A percentile compares a stretch with the other conserved stretches of the same genome.
Evolutionary conservation across 2,329 filamentous ascomycete species (phyloP).

Genomic region (Metarhizium anisopliae): DNA sequence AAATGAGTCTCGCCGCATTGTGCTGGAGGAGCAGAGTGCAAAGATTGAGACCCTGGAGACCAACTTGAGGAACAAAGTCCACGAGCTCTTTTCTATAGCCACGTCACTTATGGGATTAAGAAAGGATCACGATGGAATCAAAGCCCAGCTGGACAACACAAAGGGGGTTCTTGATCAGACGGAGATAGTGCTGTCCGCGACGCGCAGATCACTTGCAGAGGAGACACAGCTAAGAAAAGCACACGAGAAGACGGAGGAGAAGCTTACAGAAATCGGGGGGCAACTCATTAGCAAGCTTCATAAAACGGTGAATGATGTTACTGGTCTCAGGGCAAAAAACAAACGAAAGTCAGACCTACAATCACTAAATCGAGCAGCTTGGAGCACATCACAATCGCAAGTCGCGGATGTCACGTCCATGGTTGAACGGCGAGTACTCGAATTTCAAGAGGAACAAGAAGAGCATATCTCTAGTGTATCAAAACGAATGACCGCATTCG

Average conservation of each 20-base stretch:
- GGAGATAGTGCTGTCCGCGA: conserved; percentile 71
- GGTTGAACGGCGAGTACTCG: conserved; percentile 66
- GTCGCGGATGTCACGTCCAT: conserved; percentile 68
- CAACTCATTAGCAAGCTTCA: conserved; percentile 71
- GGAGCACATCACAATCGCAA: conserved; percentile 66
- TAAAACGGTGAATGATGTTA: conserved; percentile 70
- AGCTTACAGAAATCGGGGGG: conserved; percentile 63
- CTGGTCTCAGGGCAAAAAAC: conserved; percentile 77
- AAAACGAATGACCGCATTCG: conserved; percentile 65
- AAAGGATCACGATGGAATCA: conserved; percentile 78
- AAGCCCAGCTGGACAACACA: conserved; percentile 64
- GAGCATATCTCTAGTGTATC: conserved; percentile 60
- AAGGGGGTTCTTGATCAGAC: conserved; percentile 79
- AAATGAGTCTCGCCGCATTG: conserved; percentile 83
- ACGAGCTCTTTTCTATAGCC: conserved; percentile 81
- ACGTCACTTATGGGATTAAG: conserved; percentile 82
- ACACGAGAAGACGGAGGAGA: conserved; percentile 74
- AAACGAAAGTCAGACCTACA: conserved; percentile 79
- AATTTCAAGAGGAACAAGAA: conserved; percentile 65
- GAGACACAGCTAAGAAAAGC: conserved; percentile 74
- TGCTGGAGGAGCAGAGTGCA: conserved; percentile 85
- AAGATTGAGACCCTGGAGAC: conserved; percentile 88
- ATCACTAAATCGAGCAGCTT: conserved; percentile 65
- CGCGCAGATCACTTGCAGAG: conserved; percentile 66
- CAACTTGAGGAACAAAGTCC: conserved; percentile 85